Evolutionary conservation across 1,284 basidiomycete genomes (phyloP).

Genomic region (Inonotus hispidus): DNA sequence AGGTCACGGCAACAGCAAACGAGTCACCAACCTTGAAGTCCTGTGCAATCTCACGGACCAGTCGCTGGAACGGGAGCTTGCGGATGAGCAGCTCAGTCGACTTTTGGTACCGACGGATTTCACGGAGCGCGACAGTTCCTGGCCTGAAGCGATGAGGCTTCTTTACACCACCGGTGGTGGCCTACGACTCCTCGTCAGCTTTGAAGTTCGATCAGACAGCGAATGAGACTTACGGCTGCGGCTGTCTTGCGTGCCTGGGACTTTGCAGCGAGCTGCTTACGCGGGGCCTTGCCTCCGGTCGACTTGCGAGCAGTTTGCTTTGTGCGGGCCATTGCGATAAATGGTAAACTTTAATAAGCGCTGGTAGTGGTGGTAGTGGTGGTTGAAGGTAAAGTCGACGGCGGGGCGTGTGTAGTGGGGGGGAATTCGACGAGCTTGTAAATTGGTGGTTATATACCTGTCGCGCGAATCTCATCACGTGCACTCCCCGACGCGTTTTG

Average conservation of each 20-base stretch:
- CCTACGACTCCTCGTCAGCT: conserved; percentile 25
- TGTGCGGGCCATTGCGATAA: conserved; percentile 32
- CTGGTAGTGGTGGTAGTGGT: conserved; percentile 1
- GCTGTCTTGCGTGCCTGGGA: conserved; percentile 45
- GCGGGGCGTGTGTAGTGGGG: conserved; percentile 16
- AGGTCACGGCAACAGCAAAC: neutral
- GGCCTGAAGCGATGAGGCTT: conserved; percentile 67
- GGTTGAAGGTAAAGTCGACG: conserved; percentile 14
- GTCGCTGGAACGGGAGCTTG: conserved; percentile 75
- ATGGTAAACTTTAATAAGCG: neutral
- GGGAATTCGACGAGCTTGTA: neutral
- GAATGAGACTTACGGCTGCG: conserved; percentile 20
- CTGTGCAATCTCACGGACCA: conserved; percentile 54
- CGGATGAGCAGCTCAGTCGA: conserved; percentile 75
- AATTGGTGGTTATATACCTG: neutral
- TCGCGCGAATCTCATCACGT: conserved; percentile 12
- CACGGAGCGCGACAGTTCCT: conserved; percentile 76
- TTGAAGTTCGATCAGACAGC: conserved; percentile 3
- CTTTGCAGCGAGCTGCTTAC: conserved; percentile 67
- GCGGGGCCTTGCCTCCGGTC: conserved; percentile 58
- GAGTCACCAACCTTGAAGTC: conserved; percentile 39
- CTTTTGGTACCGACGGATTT: conserved; percentile 83
- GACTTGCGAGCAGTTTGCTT: conserved; percentile 65
- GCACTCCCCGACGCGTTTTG: conserved; percentile 5
- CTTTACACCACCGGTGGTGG: conserved; percentile 72